Evolutionary conservation across 306 rosid species (phyloP).

Genomic region (Boehmeria nivea): DNA sequence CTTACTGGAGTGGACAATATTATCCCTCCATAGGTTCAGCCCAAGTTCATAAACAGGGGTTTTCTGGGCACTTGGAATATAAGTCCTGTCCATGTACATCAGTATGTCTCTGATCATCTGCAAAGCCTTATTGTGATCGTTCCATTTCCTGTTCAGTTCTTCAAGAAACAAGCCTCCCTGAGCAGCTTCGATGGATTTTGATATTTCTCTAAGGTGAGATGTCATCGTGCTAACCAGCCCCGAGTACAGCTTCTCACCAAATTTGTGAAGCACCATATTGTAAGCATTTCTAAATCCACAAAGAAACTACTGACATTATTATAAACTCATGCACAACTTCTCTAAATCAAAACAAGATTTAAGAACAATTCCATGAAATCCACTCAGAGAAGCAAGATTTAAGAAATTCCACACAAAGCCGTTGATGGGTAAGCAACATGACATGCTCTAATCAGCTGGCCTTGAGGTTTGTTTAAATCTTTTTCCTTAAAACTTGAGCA

Average conservation of each 20-base stretch:
- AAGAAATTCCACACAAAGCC: too few species aligned
- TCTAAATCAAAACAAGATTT: too few species aligned
- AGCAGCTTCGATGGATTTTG: conserved; percentile 57
- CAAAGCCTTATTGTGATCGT: conserved; percentile 68
- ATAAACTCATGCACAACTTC: too few species aligned
- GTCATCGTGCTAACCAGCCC: conserved; percentile 76
- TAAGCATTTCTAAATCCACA: conserved; percentile 73
- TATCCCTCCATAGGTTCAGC: conserved; percentile 76
- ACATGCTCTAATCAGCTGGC: too few species aligned
- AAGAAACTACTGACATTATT: too few species aligned
- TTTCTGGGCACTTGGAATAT: conserved; percentile 48
- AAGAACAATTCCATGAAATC: too few species aligned
- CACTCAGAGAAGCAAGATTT: too few species aligned
- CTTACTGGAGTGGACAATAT: conserved; percentile 51
- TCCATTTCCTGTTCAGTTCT: conserved; percentile 80
- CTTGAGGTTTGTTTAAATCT: too few species aligned
- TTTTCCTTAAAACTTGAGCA: too few species aligned
- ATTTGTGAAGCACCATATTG: conserved; percentile 97
- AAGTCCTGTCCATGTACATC: conserved; percentile 98
- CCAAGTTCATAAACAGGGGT: conserved; percentile 79
- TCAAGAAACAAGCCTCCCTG: conserved; percentile 71
- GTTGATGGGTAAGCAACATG: too few species aligned
- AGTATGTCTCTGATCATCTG: conserved; percentile 74
- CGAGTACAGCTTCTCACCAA: conserved; percentile 80
- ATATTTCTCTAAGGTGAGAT: conserved; percentile 61